These are phyloP conservation scores for Phalaenopsis hybrid DNA, from an alignment of 116 monocot species.

Conservation along the genomic window DNA sequence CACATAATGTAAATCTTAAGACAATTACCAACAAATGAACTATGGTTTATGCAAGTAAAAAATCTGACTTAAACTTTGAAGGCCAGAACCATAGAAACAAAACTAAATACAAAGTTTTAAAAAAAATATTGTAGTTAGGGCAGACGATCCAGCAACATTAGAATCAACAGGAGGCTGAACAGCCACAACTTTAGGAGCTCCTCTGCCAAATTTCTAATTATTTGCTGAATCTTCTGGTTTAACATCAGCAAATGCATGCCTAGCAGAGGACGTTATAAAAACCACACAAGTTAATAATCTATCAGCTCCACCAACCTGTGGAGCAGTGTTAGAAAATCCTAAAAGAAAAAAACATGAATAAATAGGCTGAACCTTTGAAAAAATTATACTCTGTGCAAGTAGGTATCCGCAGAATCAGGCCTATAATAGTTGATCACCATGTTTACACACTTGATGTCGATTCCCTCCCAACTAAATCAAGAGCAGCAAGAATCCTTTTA, in stretches of 20 bases:
- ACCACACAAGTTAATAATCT: neutral
- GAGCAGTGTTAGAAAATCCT: neutral
- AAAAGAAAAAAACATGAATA: neutral
- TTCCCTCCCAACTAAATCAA: slow-evolving; percentile 94
- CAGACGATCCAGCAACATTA: slow-evolving; percentile 8
- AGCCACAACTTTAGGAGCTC: slow-evolving; percentile 39
- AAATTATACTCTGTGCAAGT: slow-evolving; percentile 77
- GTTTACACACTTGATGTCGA: slow-evolving; percentile 97
- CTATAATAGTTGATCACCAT: slow-evolving; percentile 99
- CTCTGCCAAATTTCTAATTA: slow-evolving; percentile 13
- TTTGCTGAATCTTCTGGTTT: slow-evolving; percentile 26
- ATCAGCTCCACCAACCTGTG: slow-evolving; percentile 18
- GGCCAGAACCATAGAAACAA: neutral
- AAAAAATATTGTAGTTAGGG: slow-evolving; percentile 8
- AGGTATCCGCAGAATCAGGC: slow-evolving; percentile 99
- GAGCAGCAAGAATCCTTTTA: slow-evolving; percentile 95
- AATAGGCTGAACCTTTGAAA: neutral
- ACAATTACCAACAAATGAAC: too few species aligned
- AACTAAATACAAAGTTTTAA: neutral
- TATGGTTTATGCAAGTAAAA: too few species aligned
- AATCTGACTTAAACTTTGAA: too few species aligned
- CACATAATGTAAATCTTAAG: neutral
- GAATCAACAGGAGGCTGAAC: slow-evolving; percentile 31
- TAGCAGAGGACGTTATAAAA: slow-evolving; percentile 21
- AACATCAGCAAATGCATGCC: slow-evolving; percentile 3